Evolutionary conservation across 371 early-diverging fungal genomes (phyloP), one percentile per base, ranked within the genome.

Genomic region (Dinochytrium kinnereticum): DNA sequence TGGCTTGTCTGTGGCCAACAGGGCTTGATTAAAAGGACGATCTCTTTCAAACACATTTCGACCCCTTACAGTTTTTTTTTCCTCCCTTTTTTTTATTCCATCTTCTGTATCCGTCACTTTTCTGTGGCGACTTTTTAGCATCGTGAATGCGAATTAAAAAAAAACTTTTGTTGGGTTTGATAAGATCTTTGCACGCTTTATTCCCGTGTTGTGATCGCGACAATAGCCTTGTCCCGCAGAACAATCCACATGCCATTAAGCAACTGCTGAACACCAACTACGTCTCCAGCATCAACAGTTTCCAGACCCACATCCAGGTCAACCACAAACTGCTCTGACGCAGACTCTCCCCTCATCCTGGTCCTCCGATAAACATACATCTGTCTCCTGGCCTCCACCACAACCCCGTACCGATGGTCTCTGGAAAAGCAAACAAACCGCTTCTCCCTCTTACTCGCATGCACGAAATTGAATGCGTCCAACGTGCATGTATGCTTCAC

Each of bases 381-480:
- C 38, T 90, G 89, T 19, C 92, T 84, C 59, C 83, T 89, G 37
- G 89, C 81, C 80, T 94, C 95, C 1, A 90, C 87, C 67, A 94
- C 84, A 24, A 87, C 83, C 0, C 88, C 85, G 55, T 89, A 89
- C 3, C 77, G 55, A 37, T 80, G 70, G 21, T 80, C 77, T 0
- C 88, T 82, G 77, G 90, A 89, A 59, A 89, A 77, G 68, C 78
- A 81, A 44, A 87, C 82, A 76, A 89, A 89, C 38, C 90, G 84
- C 71, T 84, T 86, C 74, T 93, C 92, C 34, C 90, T 86, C 79
- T 94, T 94, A 71, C 91, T 90, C 33, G 93, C 93, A 70, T 91
- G 92, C 0, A 95, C 91, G 76, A 91, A 95, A 0, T 90, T 91
- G 67, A 95, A 81, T 0, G 94, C 94, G 64, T 89, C 84, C 71